Conservation (phyloP, 495 filamentous ascomycete species). For the Penicillium coprophilum region DNA sequence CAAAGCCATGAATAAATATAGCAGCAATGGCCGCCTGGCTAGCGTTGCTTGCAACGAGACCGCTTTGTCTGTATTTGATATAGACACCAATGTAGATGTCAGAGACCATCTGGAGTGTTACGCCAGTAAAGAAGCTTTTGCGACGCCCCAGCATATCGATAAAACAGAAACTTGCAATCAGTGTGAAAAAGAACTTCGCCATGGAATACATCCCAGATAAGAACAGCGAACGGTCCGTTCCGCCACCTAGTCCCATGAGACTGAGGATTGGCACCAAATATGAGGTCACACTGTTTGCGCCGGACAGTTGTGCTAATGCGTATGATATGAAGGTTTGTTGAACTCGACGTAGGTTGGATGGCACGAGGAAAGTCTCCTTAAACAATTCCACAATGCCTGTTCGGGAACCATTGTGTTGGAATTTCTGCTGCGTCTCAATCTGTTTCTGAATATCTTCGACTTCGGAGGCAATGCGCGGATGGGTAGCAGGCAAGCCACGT, state of each 20-base stretch:
- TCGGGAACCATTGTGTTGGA: no score
- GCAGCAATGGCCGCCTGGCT: no score
- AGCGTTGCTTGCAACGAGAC: no score
- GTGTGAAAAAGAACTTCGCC: conserved; percentile 15
- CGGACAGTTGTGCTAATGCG: conserved; percentile 22
- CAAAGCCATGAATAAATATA: no score
- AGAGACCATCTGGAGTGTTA: no score
- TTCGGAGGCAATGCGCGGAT: conserved; percentile 55
- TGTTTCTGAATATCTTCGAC: conserved; percentile 44
- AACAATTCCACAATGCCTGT: neutral
- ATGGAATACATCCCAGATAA: conserved; percentile 20
- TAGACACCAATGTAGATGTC: no score
- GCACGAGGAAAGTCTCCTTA: conserved; percentile 15
- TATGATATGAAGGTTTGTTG: conserved; percentile 14
- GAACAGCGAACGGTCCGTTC: conserved; percentile 6
- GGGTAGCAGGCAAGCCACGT: conserved; percentile 49
- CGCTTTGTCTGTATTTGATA: no score
- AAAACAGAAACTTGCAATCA: conserved; percentile 20
- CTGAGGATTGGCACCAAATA: conserved; percentile 15
- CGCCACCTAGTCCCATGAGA: conserved; percentile 9
- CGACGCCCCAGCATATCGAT: conserved; percentile 19
- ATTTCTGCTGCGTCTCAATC: conserved; percentile 38
- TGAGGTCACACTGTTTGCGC: conserved; percentile 20
- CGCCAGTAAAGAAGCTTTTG: neutral
- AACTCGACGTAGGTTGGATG: conserved; percentile 19